Evolutionary conservation across 2,329 filamentous ascomycete genomes (phyloP), one percentile per base, ranked within the genome.

Genomic region (Penicillium sp.): DNA sequence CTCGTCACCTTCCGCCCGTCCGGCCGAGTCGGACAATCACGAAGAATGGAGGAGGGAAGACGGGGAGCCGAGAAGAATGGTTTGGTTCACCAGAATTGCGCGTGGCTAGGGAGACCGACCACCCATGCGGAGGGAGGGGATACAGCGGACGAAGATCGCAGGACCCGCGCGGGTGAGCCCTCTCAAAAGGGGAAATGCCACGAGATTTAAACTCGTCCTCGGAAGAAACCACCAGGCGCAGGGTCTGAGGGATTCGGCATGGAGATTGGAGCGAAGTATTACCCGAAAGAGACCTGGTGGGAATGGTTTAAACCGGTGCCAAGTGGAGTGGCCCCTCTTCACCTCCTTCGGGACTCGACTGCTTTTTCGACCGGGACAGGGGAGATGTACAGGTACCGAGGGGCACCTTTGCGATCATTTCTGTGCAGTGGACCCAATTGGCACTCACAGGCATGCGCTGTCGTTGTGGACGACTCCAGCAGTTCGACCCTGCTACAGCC

Each of bases 321-420:
- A 36, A 44, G 46, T 48, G 46, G 46, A 42, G 24, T 37, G 35
- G n/a, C 43, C 35, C 43, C 37, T 45, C 13, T 37, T 34, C 9
- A 34, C 26, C 34, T 29, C 29, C 38, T 33, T 29, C 24, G 24
- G 37, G 18, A 18, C 28, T n/a, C 29, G 33, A 8, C 28, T 34
- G 12, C 28, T 39, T 48, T 33, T 40, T 32, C 29, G 4, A 32
- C 29, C 11, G 29, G 29, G 18, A 18, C 18, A 18, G 18, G 18
- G 18, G 18, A 18, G 18, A 18, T 18, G 18, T 18, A 18, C 18
- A 18, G 18, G 18, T 18, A 18, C 18, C 18, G 18, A 18, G 18
- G 18, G 18, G 18, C 18, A 18, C 18, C 18, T 18, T 18, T 18
- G 18, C 18, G 18, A 18, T 18, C 18, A 18, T 18, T 18, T 18